Base-by-base conservation (phyloP, 148 eudicot genomes). In the Nepenthes gracilis region DNA sequence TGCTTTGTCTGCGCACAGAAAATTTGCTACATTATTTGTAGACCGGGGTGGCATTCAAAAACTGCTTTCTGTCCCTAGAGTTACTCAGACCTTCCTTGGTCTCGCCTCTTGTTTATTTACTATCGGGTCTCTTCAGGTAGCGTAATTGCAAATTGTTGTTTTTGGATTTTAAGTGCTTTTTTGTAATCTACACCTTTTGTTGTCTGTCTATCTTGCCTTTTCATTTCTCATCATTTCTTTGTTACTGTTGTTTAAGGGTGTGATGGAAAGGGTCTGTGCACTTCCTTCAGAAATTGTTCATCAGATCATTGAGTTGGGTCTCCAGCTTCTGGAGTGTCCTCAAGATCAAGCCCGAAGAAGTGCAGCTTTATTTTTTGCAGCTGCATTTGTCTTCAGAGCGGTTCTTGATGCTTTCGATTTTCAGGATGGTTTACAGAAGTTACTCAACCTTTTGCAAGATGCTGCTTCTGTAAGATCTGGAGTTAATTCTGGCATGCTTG, bases 251-350 rank as follows among this genome's bases (percentile, higher is more conserved):
- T 74, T 72, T 58, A 74, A 93, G 99, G 99, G 86, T 32, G 80
- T 89, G 59, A 93, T 93, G 99, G 99, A 88, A 65, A 95, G 86
- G 67, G 92, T 89, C 43, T 93, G 99, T 74, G 90, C 92, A 36
- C 92, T 86, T 66, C 92, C 99, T 67, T 80, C 91, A 35, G 80
- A 82, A 59, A 70, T 83, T 58, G 78, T 88, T 62, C 69, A 76
- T 54, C 84, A 84, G 75, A 67, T 93, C 75, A 90, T 93, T 66
- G 84, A 83, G 76, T 72, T 89, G 77, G 91, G 84, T 63, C 96
- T 93, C 65, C 89, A 88, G 75, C 92, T 93, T 72, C 82, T 88
- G 35, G 85, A 82, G 32, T 93, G 99, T 73, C 78, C 86, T 10
- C 96, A 80, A 69, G 99, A 93, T 76, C 99, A 79, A 64, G 99